Conservation (phyloP, 345 rosid genomes). For the Crucihimalaya himalaica region DNA sequence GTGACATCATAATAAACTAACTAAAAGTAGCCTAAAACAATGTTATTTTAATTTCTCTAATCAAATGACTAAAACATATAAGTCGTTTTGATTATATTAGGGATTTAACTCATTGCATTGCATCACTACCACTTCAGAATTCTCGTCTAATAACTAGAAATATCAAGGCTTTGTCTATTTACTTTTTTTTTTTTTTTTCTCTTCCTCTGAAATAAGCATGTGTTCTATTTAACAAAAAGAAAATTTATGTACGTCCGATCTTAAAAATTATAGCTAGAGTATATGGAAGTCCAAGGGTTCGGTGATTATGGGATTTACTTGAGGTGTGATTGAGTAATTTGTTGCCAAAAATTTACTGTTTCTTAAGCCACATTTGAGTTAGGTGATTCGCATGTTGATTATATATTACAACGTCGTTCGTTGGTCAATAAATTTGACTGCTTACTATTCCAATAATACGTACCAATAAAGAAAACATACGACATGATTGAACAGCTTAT, state of each 20-base stretch:
- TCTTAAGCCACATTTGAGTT: background rate
- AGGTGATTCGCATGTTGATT: conserved; percentile 13
- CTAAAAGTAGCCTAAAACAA: too few relatives aligned
- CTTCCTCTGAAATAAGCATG: background rate
- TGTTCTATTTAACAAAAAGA: background rate
- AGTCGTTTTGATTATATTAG: too few relatives aligned
- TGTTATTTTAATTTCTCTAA: too few relatives aligned
- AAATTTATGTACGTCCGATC: background rate
- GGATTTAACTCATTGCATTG: too few relatives aligned
- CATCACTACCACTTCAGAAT: too few relatives aligned
- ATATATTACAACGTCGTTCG: background rate
- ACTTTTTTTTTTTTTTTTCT: background rate
- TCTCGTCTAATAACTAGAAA: too few relatives aligned
- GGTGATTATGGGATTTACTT: background rate
- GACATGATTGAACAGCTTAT: conserved; percentile 20
- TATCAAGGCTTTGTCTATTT: too few relatives aligned
- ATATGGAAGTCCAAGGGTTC: background rate
- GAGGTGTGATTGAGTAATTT: background rate
- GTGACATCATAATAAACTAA: too few relatives aligned
- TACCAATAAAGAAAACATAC: conserved; percentile 10
- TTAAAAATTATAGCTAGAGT: background rate
- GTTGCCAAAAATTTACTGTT: conserved; percentile 11
- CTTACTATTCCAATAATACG: conserved; percentile 17
- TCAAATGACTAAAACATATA: too few relatives aligned
- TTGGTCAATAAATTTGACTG: conserved; percentile 29